These are phyloP conservation scores for Halophytophthora polymorphica DNA, from an alignment of 352 stramenopile species.

Conservation along the genomic window DNA sequence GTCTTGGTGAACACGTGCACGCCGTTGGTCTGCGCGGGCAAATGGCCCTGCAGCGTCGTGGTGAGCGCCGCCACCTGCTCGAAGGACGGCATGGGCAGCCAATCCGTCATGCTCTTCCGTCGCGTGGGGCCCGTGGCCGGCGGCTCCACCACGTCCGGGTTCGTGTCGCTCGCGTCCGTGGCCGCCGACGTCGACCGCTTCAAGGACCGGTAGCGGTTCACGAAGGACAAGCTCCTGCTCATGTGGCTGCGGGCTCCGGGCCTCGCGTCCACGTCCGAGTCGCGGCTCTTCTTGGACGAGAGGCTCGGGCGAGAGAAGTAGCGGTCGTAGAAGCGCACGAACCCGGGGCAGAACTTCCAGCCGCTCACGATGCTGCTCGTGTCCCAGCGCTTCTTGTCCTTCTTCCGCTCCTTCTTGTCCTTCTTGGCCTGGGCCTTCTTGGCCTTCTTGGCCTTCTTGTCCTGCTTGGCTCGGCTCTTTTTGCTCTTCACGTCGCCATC, in stretches of 20 bases:
- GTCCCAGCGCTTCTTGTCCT: constrained; percentile 28
- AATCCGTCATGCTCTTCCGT: constrained; percentile 42
- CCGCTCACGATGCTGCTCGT: constrained; percentile 34
- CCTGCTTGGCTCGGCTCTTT: no score
- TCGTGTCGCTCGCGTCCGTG: constrained; percentile 12
- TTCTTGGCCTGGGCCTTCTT: constrained; percentile 27
- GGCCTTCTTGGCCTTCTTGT: constrained; percentile 24
- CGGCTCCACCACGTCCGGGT: constrained; percentile 19
- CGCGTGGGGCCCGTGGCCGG: constrained; percentile 18
- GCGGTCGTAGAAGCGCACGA: constrained; percentile 66
- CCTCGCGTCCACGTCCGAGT: constrained; percentile 11
- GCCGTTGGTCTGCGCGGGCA: constrained; percentile 20
- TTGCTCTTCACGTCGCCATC: constrained; percentile 20
- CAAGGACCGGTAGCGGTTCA: constrained; percentile 19
- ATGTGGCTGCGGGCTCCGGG: constrained; percentile 11
- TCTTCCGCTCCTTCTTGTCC: constrained; percentile 17
- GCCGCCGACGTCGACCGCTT: constrained; percentile 29
- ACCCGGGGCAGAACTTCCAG: constrained; percentile 65
- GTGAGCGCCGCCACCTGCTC: constrained; percentile 31
- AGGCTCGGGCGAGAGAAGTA: constrained; percentile 34
- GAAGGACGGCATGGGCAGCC: constrained; percentile 30
- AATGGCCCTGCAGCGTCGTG: constrained; percentile 28
- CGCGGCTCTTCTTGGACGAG: constrained; percentile 14
- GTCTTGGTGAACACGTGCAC: constrained; percentile 63
- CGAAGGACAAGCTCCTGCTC: constrained; percentile 20